Evolutionary conservation across 495 filamentous ascomycete species (phyloP).

Genomic region (Hypoxylon fuscum): DNA sequence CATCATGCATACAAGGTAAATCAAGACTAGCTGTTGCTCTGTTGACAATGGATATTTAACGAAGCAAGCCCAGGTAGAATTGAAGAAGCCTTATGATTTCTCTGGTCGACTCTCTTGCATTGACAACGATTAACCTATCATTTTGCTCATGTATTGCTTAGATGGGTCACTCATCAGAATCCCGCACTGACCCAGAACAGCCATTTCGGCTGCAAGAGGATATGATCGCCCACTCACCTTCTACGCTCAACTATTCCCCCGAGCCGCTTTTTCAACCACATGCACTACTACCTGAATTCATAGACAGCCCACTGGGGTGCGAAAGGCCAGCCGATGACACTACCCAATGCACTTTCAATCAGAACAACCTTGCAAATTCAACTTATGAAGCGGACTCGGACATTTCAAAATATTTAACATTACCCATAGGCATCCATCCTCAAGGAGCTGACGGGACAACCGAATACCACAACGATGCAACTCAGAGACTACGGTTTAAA

Average conservation of each 20-base stretch:
- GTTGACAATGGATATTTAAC: conserved; percentile 8
- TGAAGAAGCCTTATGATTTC: background rate
- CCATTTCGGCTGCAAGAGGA: conserved; percentile 1
- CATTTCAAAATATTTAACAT: conserved; percentile 7
- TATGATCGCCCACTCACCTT: conserved; percentile 1
- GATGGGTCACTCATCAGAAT: conserved; percentile 20
- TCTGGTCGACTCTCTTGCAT: conserved; percentile 1
- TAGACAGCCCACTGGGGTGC: conserved; percentile 9
- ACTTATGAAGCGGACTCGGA: background rate
- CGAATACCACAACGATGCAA: background rate
- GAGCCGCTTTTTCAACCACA: conserved; percentile 2
- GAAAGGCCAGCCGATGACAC: background rate
- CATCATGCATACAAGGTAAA: conserved; percentile 20
- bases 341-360: background rate
- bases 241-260: conserved; percentile 3
- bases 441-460: background rate
- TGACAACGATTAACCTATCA: conserved; percentile 1
- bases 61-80: background rate
- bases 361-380: conserved; percentile 1
- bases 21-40: background rate
- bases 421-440: conserved; percentile 5
- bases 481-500: background rate
- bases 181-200: conserved; percentile 10
- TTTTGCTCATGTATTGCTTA: conserved; percentile 3
- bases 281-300: conserved; percentile 12